phyloP scores from a whole-genome alignment of 306 rosid genomes.

The Begonia peltatifolia region DNA sequence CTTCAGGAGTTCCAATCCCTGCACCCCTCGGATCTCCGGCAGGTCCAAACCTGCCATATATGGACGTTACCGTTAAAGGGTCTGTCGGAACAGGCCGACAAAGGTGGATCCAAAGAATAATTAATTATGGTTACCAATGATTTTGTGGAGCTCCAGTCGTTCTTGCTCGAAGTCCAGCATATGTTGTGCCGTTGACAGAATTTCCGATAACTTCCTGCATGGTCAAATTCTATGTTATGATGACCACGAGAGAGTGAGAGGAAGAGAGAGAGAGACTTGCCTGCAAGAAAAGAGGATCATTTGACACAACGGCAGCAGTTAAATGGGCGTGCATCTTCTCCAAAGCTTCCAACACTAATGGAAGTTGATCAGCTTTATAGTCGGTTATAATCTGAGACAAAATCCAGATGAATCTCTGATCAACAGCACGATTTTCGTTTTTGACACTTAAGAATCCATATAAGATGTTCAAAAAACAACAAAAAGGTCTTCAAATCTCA shows the following conservation, averaged over 20 bases:
- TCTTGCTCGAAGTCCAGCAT: slow-evolving; percentile 87
- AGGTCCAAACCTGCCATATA: slow-evolving; percentile 74
- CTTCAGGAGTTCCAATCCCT: slow-evolving; percentile 97
- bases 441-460: too few species aligned
- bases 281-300: slow-evolving; percentile 71
- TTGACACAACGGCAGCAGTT: slow-evolving; percentile 91
- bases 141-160: slow-evolving; percentile 97
- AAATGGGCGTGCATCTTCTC: slow-evolving; percentile 91
- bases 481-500: background rate
- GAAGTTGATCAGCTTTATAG: slow-evolving; percentile 51
- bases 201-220: slow-evolving; percentile 81
- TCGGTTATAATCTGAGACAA: slow-evolving; percentile 50
- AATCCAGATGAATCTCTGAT: too few species aligned
- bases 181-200: slow-evolving; percentile 82
- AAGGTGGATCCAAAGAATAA: background rate
- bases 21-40: slow-evolving; percentile 97
- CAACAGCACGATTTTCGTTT: too few species aligned
- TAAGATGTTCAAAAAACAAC: background rate
- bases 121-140: slow-evolving; percentile 41
- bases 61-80: too few species aligned
- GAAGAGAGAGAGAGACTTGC: slow-evolving; percentile 19
- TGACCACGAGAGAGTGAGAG: background rate
- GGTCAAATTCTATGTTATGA: background rate
- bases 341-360: slow-evolving; percentile 62
- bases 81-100: too few species aligned